Evolutionary conservation across 169 alveolate species (phyloP), one percentile per base, ranked within the genome.

Genomic region (Eimeria sp.): DNA sequence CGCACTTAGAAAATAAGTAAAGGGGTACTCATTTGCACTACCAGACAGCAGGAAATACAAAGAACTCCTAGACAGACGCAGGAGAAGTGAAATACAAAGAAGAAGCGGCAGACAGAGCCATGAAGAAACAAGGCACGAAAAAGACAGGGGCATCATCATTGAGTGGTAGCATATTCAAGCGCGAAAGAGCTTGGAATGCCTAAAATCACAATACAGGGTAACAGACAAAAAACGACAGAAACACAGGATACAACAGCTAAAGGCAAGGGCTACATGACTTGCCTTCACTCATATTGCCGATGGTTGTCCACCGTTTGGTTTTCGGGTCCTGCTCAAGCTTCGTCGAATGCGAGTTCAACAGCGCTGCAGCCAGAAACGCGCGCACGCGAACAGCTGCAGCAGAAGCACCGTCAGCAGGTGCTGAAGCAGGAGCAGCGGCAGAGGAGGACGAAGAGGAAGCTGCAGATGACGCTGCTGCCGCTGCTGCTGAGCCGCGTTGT

Each of bases 221-320:
- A 20, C 16, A 2, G 30, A 40, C 20, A 72, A 49, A 13, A 10
- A 18, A 4, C 11, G 49, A 45, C 10, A 40, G 82, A n/a, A 72
- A 40, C 49, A 40, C 20, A 11, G 20, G 49, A n/a, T 27, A 22
- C n/a, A 30, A n/a, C 45, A 72, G 49, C 11, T 9, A 30, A 16
- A 47, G 34, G 30, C 47, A 4, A 16, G 16, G 18, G 49, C 1
- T 4, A 13, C 5, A 18, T 18, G 20, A 5, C 93, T n/a, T 80
- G 65, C 97, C 98, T 93, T 98, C 99, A 65, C 99, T 98, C 99
- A 98, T 98, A 96, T 98, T 98, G 10, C 99, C 99, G 63, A 96
- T 97, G 40, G 98, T 97, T 25, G 88, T 78, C 98, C 98, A 98
- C 40, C 67, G 97, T 88, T 58, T 95, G 95, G 70, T 97, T 76